A percentile compares a stretch with the other conserved stretches of the same genome.
Evolutionary conservation across 306 rosid species (phyloP).

Genomic region (Gynostemma pentaphyllum): DNA sequence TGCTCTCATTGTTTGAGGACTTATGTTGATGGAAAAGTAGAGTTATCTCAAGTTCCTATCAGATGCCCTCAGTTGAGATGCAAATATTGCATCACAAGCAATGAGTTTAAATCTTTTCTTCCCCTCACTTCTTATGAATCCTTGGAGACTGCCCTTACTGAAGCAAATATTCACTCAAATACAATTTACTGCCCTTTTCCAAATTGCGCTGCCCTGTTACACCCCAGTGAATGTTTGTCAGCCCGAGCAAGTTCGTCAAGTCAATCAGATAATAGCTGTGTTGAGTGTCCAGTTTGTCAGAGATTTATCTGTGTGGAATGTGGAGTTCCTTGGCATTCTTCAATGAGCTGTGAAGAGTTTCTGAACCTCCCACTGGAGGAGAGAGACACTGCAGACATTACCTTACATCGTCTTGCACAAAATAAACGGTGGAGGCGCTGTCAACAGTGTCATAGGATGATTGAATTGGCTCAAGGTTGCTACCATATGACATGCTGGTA

Average conservation of each 20-base stretch:
- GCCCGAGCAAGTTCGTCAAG: constrained; percentile 69
- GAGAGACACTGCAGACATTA: constrained; percentile 62
- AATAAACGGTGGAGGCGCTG: constrained; percentile 85
- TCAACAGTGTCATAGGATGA: constrained; percentile 79
- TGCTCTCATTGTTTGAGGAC: constrained; percentile 82
- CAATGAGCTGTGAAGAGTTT: constrained; percentile 73
- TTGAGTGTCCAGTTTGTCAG: constrained; percentile 81
- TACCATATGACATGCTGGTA: constrained; percentile 94
- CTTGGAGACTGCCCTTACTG: constrained; percentile 53
- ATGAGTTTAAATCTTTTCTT: constrained; percentile 71
- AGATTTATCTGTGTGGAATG: constrained; percentile 75
- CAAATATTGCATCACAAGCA: constrained; percentile 50
- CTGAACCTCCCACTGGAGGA: constrained; percentile 66
- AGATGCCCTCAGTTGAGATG: constrained; percentile 79
- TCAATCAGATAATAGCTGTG: constrained; percentile 61
- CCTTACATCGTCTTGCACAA: constrained; percentile 59
- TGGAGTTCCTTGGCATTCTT: constrained; percentile 89
- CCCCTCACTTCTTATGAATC: constrained; percentile 53
- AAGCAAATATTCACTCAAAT: constrained; percentile 41
- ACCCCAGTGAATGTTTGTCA: constrained; percentile 56
- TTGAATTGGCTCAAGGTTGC: constrained; percentile 80
- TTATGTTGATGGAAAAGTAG: constrained; percentile 58
- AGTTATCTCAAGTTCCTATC: constrained; percentile 64
- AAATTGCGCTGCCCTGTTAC: constrained; percentile 69
- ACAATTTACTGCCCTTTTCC: constrained; percentile 85